Base-by-base conservation (phyloP, 768 basidiomycete species). In the Mycena sanguinolenta region DNA sequence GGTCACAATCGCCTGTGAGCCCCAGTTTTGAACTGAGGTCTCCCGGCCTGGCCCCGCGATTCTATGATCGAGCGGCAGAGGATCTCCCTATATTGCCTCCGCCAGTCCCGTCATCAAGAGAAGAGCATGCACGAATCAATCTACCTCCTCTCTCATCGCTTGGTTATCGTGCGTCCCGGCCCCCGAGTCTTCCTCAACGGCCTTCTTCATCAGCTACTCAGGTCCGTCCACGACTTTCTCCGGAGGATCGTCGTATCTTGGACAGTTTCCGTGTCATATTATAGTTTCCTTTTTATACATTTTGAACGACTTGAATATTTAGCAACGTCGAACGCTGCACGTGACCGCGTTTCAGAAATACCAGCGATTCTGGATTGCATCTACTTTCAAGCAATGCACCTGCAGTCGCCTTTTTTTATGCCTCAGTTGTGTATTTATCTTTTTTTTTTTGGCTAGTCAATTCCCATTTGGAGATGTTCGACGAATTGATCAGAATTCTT, bases 221-320 rank as follows among this genome's bases (percentile, higher is more conserved):
- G 27, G 17, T 14, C 21, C 64, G 44, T 17, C 10, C 44, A 44
- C 83, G 80, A 71, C 82, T 82, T 58, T 89, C 89, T 13, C 81
- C 86, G 54, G 90, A 91, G 76, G 90, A 91, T 77, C 86, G 84
- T 65, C 84, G 89, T 63, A 87, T 84, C n/a, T 76, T 91, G 63
- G 84, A 84, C 71, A 86, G 87, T 53, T 86, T 91, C 75, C 86
- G 86, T 52, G 84, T 90, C 52, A 83, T 84, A 28, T 77, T 89
- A 59, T 90, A 70, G 32, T 36, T 49, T 27, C 42, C 46, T 46
- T 19, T n/a, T 34, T 19, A 30, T 46, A 53, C 44, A 60, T 13
- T n/a, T 28, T 30, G 23, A 16, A 62, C 6, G 28, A 9, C 21
- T n/a, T 21, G 10, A 23, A 28, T 6, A 34, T 30, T 53, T 28